Conservation (phyloP, 1,284 basidiomycete genomes). For the Cryptococcus wingfieldii region DNA sequence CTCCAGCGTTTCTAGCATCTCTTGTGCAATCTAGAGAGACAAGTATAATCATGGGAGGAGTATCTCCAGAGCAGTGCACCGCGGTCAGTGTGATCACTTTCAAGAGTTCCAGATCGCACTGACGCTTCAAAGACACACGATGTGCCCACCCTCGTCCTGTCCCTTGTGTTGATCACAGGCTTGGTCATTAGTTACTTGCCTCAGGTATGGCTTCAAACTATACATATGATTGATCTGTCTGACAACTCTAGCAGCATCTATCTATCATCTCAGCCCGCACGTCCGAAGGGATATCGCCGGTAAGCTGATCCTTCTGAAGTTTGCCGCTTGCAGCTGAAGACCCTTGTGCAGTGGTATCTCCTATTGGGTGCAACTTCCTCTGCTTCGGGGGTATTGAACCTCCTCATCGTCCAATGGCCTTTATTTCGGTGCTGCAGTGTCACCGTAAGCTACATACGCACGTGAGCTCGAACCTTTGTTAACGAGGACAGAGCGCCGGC, state of each 20-base stretch:
- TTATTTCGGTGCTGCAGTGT: slow-evolving; percentile 75
- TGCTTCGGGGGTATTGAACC: slow-evolving; percentile 74
- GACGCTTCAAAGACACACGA: slow-evolving; percentile 55
- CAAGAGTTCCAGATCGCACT: no score
- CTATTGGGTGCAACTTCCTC: slow-evolving; percentile 82
- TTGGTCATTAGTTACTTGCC: slow-evolving; percentile 83
- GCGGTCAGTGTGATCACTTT: no score
- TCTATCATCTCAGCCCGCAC: slow-evolving; percentile 57
- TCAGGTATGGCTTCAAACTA: slow-evolving; percentile 56
- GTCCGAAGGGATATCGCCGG: slow-evolving; percentile 80
- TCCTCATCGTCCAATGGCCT: slow-evolving; percentile 87
- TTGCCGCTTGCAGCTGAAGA: slow-evolving; percentile 14
- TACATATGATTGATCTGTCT: neutral
- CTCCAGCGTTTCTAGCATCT: no score
- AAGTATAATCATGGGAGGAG: no score
- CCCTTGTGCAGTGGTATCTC: slow-evolving; percentile 63
- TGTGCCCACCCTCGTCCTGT: slow-evolving; percentile 67
- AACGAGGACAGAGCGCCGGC: slow-evolving; percentile 56
- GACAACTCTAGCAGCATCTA: slow-evolving; percentile 16
- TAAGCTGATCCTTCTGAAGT: slow-evolving; percentile 12
- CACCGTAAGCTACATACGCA: slow-evolving; percentile 55
- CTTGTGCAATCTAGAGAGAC: no score
- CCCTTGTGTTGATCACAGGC: slow-evolving; percentile 69
- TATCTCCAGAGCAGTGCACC: no score
- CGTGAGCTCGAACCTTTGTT: neutral